A percentile compares a stretch with the other conserved stretches of the same genome.
These are phyloP conservation scores for Fagopyrum tataricum DNA, from an alignment of 148 eudicot species.

Conservation along the genomic window DNA sequence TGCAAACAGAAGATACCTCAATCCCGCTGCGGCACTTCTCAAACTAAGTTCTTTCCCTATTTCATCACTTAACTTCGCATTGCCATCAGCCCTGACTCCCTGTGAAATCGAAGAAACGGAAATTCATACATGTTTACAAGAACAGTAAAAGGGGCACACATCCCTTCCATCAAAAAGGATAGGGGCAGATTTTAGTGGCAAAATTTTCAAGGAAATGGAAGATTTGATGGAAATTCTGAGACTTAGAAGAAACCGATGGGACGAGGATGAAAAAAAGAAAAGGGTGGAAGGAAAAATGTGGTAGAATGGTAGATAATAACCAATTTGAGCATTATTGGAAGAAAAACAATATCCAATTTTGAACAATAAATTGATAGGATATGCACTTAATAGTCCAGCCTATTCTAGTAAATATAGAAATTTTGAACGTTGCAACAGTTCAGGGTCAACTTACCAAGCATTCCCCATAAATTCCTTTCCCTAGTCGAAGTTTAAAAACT, in stretches of 20 bases:
- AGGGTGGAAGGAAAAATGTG: background rate
- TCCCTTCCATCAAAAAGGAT: background rate
- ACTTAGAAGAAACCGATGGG: background rate
- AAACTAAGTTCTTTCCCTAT: constrained; percentile 72
- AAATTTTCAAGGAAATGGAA: background rate
- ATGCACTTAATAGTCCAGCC: background rate
- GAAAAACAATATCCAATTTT: background rate
- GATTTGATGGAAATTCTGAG: background rate
- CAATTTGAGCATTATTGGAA: background rate
- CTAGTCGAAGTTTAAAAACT: constrained; percentile 59
- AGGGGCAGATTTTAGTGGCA: background rate
- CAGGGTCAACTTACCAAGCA: constrained; percentile 53
- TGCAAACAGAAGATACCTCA: constrained; percentile 45
- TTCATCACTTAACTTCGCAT: constrained; percentile 56
- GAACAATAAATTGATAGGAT: background rate
- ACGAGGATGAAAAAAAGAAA: background rate
- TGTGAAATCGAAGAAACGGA: constrained; percentile 18
- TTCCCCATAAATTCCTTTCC: constrained; percentile 83
- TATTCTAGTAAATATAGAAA: background rate
- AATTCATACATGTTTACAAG: background rate
- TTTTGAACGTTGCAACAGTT: constrained; percentile 1
- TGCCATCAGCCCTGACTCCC: constrained; percentile 81
- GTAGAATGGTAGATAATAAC: background rate
- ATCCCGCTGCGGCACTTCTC: constrained; percentile 75
- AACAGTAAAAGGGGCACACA: background rate